phyloP scores from a whole-genome alignment of 2,329 filamentous ascomycete species.

The Diaporthe caulivora region DNA sequence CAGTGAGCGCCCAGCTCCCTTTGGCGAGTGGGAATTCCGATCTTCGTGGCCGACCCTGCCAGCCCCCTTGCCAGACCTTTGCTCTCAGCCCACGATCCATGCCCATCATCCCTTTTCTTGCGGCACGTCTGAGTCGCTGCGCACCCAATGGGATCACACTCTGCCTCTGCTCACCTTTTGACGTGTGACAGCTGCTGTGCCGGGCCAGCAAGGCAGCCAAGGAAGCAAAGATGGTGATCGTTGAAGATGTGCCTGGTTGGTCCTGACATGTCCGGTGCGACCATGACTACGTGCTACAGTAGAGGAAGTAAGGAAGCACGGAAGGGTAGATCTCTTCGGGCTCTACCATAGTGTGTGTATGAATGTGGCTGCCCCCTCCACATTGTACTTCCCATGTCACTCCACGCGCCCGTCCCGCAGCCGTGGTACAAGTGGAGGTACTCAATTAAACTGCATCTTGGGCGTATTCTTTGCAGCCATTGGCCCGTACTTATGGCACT shows the following conservation, averaged over 20 bases:
- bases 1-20: conserved; percentile 31
- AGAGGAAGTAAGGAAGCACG: too few species aligned
- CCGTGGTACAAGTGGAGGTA: background rate
- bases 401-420: background rate
- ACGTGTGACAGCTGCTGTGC: conserved; percentile 25
- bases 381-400: background rate
- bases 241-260: conserved; percentile 20
- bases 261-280: conserved; percentile 13
- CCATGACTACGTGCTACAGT: conserved; percentile 15
- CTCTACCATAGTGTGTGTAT: background rate
- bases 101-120: conserved; percentile 29
- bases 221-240: conserved; percentile 16
- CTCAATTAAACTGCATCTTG: background rate
- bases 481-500: conserved; percentile 4
- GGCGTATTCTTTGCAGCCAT: background rate
- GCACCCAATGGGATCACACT: conserved; percentile 6
- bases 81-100: conserved; percentile 5
- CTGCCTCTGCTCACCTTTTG: background rate
- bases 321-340: background rate
- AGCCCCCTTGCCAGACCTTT: conserved; percentile 31
- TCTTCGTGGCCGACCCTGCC: conserved; percentile 28
- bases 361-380: background rate
- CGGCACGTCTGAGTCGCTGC: conserved; percentile 27
- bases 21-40: conserved; percentile 32
- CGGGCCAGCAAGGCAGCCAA: conserved; percentile 20